These are phyloP conservation scores for Hypomontagnella monticulosa DNA, from an alignment of 495 filamentous ascomycete species.

Conservation along the genomic window DNA sequence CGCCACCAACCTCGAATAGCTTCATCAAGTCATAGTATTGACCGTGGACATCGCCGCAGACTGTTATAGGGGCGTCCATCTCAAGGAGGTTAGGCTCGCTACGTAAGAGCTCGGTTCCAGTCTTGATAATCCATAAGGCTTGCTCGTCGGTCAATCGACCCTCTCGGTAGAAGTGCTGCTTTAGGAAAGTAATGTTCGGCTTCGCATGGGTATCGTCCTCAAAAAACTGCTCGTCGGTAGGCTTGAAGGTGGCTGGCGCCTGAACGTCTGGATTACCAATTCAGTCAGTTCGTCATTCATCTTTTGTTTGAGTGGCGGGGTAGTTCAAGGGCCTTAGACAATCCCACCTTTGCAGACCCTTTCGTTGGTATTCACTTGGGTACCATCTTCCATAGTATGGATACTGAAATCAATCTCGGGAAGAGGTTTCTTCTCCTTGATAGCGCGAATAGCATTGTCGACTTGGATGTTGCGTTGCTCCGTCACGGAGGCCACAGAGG, in stretches of 20 bases:
- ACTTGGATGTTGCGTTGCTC: constrained; percentile 59
- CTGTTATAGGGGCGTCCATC: constrained; percentile 99
- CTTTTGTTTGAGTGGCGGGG: constrained; percentile 26
- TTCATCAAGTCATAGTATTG: constrained; percentile 99
- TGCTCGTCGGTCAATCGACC: constrained; percentile 96
- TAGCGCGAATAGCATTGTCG: constrained; percentile 79
- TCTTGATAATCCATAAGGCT: constrained; percentile 91
- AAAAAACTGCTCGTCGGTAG: constrained; percentile 80
- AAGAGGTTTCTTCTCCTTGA: constrained; percentile 89
- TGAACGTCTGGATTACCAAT: constrained; percentile 77
- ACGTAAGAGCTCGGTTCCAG: constrained; percentile 82
- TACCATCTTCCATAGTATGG: constrained; percentile 97
- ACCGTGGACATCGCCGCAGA: constrained; percentile 97
- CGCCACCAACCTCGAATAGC: constrained; percentile 97
- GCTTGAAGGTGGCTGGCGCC: constrained; percentile 91
- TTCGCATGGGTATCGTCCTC: constrained; percentile 83
- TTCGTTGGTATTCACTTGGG: constrained; percentile 92
- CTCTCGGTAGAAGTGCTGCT: constrained; percentile 98
- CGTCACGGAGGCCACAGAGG: constrained; percentile 25
- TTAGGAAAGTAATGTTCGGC: constrained; percentile 92
- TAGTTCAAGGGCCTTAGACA: constrained; percentile 12
- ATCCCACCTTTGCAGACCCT: constrained; percentile 93
- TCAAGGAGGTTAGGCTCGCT: constrained; percentile 94
- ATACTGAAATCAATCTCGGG: constrained; percentile 99
- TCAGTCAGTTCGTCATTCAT: constrained; percentile 19